These are phyloP conservation scores for Blastobotrys robertii DNA, from an alignment of 805 yeast species.

Conservation along the genomic window DNA sequence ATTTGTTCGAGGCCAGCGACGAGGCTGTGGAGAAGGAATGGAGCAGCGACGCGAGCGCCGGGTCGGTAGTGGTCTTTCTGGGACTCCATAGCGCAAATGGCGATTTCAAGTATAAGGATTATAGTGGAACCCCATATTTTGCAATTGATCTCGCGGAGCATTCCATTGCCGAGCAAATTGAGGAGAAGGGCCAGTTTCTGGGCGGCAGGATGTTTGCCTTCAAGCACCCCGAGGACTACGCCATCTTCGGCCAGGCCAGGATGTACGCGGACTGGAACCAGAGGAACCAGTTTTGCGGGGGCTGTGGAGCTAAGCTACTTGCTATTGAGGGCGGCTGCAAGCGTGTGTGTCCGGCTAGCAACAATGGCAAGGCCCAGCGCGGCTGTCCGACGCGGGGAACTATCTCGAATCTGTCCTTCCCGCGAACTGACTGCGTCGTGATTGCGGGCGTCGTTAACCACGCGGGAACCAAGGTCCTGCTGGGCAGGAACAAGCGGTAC, in stretches of 20 bases:
- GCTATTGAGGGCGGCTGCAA: conserved; percentile 35
- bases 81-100: conserved; percentile 35
- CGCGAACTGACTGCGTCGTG: conserved; percentile 84
- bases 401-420: conserved; percentile 77
- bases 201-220: background rate
- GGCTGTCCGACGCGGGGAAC: conserved; percentile 30
- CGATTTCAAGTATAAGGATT: conserved; percentile 16
- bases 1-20: conserved; percentile 24
- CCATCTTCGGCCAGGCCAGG: conserved; percentile 68
- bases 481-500: conserved; percentile 62
- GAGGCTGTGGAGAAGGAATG: conserved; percentile 26
- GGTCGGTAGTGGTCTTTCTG: conserved; percentile 32
- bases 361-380: conserved; percentile 16
- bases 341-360: conserved; percentile 29
- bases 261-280: conserved; percentile 80
- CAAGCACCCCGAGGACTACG: conserved; percentile 18
- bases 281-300: conserved; percentile 71
- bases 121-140: conserved; percentile 31
- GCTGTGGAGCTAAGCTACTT: conserved; percentile 54
- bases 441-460: conserved; percentile 68
- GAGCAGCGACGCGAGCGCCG: conserved; percentile 27
- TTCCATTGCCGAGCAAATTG: background rate
- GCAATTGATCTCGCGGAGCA: conserved; percentile 25
- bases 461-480: conserved; percentile 49
- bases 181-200: background rate